Conservation (phyloP, 1,284 basidiomycete species). For the Microbotryum scabiosae region DNA sequence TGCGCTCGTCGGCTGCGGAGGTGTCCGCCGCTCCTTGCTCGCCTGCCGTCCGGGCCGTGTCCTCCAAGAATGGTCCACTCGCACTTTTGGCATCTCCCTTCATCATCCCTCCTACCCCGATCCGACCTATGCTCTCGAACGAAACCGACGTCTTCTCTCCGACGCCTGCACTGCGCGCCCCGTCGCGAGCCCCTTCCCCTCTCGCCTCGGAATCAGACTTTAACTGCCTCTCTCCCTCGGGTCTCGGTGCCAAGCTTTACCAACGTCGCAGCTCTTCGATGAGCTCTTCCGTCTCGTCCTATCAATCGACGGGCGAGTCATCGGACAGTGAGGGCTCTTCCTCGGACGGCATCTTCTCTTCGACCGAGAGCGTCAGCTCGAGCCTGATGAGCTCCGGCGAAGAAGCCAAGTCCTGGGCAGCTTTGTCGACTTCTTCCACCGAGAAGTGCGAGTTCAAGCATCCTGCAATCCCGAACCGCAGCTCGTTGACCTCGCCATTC, state of each 20-base stretch:
- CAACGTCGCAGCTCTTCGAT: constrained; percentile 22
- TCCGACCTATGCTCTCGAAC: constrained; percentile 9
- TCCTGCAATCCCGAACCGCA: constrained; percentile 8
- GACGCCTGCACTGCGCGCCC: constrained; percentile 19
- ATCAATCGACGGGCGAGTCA: background rate
- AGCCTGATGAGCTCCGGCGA: constrained; percentile 3
- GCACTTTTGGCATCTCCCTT: constrained; percentile 26
- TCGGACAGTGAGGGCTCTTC: constrained; percentile 2
- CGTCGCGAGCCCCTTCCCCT: constrained; percentile 24
- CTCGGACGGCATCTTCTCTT: constrained; percentile 16
- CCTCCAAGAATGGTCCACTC: background rate
- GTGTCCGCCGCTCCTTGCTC: constrained; percentile 16
- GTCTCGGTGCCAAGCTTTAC: constrained; percentile 12
- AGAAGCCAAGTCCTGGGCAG: too few relatives aligned
- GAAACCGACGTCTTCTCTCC: constrained; percentile 25
- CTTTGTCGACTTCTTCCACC: too few relatives aligned
- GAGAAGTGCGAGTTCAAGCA: constrained; percentile 11
- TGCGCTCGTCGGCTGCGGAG: constrained; percentile 20
- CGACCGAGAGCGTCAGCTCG: constrained; percentile 25
- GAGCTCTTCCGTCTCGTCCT: constrained; percentile 19
- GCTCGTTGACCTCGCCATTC: constrained; percentile 4
- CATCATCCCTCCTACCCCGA: constrained; percentile 27
- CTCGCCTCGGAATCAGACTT: constrained; percentile 15
- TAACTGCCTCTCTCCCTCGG: constrained; percentile 16
- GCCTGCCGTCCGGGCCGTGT: background rate